Evolutionary conservation across 139 green algal genomes (phyloP).

Genomic region (Choricystis sp.): DNA sequence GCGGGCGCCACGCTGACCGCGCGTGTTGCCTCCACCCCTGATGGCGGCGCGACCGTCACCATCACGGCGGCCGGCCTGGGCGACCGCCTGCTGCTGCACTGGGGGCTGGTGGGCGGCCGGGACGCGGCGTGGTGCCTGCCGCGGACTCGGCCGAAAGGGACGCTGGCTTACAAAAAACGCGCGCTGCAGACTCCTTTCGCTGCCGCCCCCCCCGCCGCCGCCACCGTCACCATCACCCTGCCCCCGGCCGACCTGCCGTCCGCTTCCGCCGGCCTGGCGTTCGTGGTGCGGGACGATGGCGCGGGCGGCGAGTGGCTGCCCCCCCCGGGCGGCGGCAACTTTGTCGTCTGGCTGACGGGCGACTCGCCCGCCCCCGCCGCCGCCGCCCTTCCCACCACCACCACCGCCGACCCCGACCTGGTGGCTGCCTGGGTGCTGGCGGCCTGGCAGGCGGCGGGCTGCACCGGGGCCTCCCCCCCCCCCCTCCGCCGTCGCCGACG

Average conservation of each 20-base stretch:
- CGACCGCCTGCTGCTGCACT: constrained; percentile 69
- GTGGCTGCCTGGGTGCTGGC: neutral
- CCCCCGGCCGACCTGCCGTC: constrained; percentile 42
- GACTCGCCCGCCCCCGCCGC: neutral
- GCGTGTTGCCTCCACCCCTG: neutral
- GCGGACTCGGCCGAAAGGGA: too few relatives aligned
- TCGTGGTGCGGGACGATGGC: constrained; percentile 84
- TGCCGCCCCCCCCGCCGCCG: neutral
- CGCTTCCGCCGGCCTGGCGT: constrained; percentile 69
- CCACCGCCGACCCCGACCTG: neutral
- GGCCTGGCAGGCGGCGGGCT: neutral
- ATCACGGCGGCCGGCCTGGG: constrained; percentile 22
- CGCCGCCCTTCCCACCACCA: neutral
- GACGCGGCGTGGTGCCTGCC: too few relatives aligned
- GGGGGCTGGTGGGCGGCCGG: constrained; percentile 75
- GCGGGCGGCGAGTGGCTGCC: constrained; percentile 59
- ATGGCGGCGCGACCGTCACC: constrained; percentile 16
- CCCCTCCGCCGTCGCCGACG: constrained; percentile 19
- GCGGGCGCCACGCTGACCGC: neutral
- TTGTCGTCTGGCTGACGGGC: constrained; percentile 45
- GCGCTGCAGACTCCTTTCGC: constrained; percentile 80
- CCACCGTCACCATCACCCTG: constrained; percentile 36
- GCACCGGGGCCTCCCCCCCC: neutral
- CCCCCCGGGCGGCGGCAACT: constrained; percentile 59
- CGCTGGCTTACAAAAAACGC: constrained; percentile 81